These are phyloP conservation scores for Kodamaea fungicola DNA, from an alignment of 1,139 yeast species.

Conservation along the genomic window DNA sequence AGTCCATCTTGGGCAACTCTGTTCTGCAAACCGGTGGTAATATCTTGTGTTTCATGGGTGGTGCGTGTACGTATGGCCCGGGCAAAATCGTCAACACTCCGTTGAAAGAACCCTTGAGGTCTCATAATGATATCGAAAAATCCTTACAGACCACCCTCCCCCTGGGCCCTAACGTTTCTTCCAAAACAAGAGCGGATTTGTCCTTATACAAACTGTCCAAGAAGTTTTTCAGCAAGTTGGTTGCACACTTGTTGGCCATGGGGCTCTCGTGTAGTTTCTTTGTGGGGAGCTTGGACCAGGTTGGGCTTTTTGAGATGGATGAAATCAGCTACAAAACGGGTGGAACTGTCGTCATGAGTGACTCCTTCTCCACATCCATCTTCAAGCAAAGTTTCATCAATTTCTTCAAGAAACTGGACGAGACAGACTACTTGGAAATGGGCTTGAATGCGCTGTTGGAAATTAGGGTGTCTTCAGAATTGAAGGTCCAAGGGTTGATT, in stretches of 20 bases:
- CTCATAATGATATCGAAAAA: conserved; percentile 54
- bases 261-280: conserved; percentile 58
- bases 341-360: conserved; percentile 59
- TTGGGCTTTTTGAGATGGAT: conserved; percentile 66
- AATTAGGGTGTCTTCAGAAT: conserved; percentile 45
- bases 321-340: conserved; percentile 56
- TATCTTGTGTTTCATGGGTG: conserved; percentile 56
- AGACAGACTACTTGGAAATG: conserved; percentile 33
- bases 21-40: conserved; percentile 53
- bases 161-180: conserved; percentile 20
- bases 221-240: conserved; percentile 43
- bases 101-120: conserved; percentile 53
- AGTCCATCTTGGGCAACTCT: conserved; percentile 33
- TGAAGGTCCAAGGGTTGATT: conserved; percentile 54
- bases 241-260: conserved; percentile 32
- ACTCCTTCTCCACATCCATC: conserved; percentile 61
- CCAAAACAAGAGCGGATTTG: conserved; percentile 29
- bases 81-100: conserved; percentile 48
- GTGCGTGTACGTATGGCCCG: conserved; percentile 58
- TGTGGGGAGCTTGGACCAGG: conserved; percentile 65
- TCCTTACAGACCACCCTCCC: conserved; percentile 37
- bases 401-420: conserved; percentile 36
- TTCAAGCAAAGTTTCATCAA: conserved; percentile 61
- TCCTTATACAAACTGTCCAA: conserved; percentile 34
- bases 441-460: conserved; percentile 61